Evolutionary conservation across 2,329 filamentous ascomycete genomes (phyloP), one percentile per base, ranked within the genome.

Genomic region (Stagonosporopsis rhizophila): DNA sequence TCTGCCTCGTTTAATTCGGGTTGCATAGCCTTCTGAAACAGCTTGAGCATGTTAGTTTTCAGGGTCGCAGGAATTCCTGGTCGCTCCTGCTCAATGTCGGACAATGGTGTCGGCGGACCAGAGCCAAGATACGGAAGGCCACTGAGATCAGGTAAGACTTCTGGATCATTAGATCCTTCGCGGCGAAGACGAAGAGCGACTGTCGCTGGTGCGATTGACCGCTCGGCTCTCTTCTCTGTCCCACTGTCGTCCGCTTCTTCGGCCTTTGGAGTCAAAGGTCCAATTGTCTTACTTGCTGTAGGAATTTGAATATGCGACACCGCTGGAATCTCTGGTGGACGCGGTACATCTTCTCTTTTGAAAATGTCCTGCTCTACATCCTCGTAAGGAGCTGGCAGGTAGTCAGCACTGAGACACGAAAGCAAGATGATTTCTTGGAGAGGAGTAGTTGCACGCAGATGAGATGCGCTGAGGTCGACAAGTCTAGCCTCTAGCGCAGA

Each of bases 111-210:
- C 9, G 72, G 76, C 6, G 77, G 77, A 8, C 72, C 72, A 52
- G 80, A 81, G 27, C 73, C 65, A 48, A 82, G 70, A 55, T 80
- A 82, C 2, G 80, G 80, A 5, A 83, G 68, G 14, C 67, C 69
- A 37, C 77, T 75, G 4, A 76, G 66, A 52, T 81, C 79, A 11
- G 77, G 75, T 34, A 70, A 75, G 6, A 67, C 66, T 41, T 78
- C 72, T n/a, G 70, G 68, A 19, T 76, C 72, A 9, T 63, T 52
- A 39, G 72, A 71, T 3, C 59, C 53, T 22, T 72, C 71, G 28
- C 65, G 71, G 19, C 71, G 66, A 22, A 71, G 44, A 12, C 69
- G 69, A 15, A 73, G 62, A 41, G 71, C 70, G 30, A 67, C 64
- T 9, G 72, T 75, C 15, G 73, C 71, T 19, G 73, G 72, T 25